phyloP scores from a whole-genome alignment of 225 moss, liverwort and hornwort species.

The Ulota crispa region DNA sequence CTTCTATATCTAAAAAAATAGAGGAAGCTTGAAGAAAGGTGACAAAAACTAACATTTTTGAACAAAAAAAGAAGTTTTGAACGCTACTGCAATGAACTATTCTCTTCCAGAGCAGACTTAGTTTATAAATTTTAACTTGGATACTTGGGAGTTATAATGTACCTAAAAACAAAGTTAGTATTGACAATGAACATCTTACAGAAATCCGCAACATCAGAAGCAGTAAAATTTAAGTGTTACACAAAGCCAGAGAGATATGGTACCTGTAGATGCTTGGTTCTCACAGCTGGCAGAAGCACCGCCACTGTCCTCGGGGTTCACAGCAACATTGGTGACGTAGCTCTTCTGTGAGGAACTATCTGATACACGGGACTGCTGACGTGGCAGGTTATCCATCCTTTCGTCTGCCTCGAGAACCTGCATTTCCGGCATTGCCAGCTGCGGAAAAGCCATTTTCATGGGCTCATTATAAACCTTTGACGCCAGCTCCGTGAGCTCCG shows the following conservation, averaged over 20 bases:
- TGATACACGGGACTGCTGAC: slow-evolving; percentile 75
- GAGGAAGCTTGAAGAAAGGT: background rate
- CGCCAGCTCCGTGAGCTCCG: slow-evolving; percentile 88
- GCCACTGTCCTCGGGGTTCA: slow-evolving; percentile 58
- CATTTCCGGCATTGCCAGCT: slow-evolving; percentile 56
- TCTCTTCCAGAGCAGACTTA: background rate
- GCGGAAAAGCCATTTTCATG: slow-evolving; percentile 54
- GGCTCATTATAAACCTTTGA: slow-evolving; percentile 72
- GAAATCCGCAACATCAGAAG: background rate
- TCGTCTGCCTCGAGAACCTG: slow-evolving; percentile 46
- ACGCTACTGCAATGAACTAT: background rate
- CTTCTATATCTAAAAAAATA: background rate
- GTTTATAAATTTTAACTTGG: background rate
- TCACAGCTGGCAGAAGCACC: slow-evolving; percentile 63
- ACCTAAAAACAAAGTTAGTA: background rate
- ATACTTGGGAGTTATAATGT: background rate
- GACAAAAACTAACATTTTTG: background rate
- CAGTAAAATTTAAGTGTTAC: background rate
- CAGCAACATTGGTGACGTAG: slow-evolving; percentile 63
- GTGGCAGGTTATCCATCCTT: slow-evolving; percentile 44
- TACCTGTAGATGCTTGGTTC: slow-evolving; percentile 62
- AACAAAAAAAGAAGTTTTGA: background rate
- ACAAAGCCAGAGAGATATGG: background rate
- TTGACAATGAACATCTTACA: background rate
- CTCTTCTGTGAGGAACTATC: slow-evolving; percentile 84